A percentile compares a stretch with the other conserved stretches of the same genome.
Evolutionary conservation across 2,329 filamentous ascomycete species (phyloP).

Genomic region (Trichophaea hybrida): DNA sequence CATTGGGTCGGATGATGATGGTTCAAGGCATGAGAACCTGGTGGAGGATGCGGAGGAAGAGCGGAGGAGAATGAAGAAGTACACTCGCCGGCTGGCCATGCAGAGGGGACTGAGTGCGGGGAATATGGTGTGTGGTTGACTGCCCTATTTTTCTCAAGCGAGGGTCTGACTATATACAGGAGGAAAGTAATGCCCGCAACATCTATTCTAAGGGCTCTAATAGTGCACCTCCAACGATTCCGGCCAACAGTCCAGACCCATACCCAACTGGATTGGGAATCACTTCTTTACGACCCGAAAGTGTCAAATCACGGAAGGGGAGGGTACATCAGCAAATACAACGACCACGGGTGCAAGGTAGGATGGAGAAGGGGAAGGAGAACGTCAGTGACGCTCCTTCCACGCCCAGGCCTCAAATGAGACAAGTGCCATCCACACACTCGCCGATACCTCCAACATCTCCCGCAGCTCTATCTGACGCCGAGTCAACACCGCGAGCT

Average conservation of each 20-base stretch:
- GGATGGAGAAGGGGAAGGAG: background rate
- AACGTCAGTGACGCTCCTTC: background rate
- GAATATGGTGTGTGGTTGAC: background rate
- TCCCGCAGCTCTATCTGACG: background rate
- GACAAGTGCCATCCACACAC: background rate
- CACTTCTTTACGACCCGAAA: background rate
- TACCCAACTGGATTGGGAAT: background rate
- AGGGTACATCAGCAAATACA: background rate
- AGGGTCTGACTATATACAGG: background rate
- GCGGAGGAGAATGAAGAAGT: slow-evolving; percentile 38
- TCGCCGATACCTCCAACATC: background rate
- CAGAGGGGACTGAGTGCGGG: slow-evolving; percentile 36
- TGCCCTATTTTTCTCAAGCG: background rate
- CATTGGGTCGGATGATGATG: slow-evolving; percentile 36
- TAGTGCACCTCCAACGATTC: background rate
- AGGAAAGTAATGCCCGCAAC: background rate
- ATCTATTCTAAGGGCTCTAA: background rate
- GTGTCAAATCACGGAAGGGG: background rate
- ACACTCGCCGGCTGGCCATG: slow-evolving; percentile 42
- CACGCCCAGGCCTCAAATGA: background rate
- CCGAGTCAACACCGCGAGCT: background rate
- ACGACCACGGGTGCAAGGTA: background rate
- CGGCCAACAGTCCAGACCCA: background rate
- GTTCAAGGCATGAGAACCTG: slow-evolving; percentile 43
- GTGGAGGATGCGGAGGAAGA: slow-evolving; percentile 41